Base-by-base conservation (phyloP, 192 early-diverging fungal species). In the Coemansia sp. region DNA sequence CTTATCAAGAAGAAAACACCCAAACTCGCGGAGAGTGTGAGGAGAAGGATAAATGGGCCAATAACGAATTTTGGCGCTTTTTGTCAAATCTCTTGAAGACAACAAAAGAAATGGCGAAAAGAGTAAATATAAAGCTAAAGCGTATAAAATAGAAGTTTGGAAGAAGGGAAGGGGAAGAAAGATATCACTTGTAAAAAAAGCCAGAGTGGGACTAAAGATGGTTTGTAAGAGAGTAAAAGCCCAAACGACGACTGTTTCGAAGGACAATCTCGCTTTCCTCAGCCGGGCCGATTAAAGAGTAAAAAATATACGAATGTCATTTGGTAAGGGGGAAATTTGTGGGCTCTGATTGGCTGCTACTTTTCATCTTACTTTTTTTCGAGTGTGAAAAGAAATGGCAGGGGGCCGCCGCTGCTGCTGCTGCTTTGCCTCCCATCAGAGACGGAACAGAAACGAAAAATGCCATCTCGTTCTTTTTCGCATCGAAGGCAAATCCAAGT, bases 161-260 rank as follows among this genome's bases (percentile, higher is more conserved):
- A 31, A 50, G 50, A 50, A 4, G 23, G 19, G 23, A 25, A 50
- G 13, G 27, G 19, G 13, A 23, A 11, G 9, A 59, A 47, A 20
- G 41, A 53, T 37, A 41, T 41, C 15, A 62, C 10, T 1, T 11
- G 13, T 11, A 36, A 61, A 61, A 61, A 61, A 50, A 50, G 47
- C 47, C 45, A 61, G 29, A 60, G 59, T 36, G 22, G 31, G 54
- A 50, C 61, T 62, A 53, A 62, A 15, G 52, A 19, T 54, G 50
- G 28, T 23, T 23, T n/a, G 17, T 44, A 11, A 10, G 33, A 6
- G 33, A 34, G 33, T 6, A 34, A 34, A 10, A 6, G 33, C 33
- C 33, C 4, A 53, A 30, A 5, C 2, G 23, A 17, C 33, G 33
- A 34, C n/a, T n/a, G n/a, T 34, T 34, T 34, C 10, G 10, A 34